These are phyloP conservation scores for Cryptococcus sp. DNA, from an alignment of 1,284 basidiomycete species.

Conservation along the genomic window DNA sequence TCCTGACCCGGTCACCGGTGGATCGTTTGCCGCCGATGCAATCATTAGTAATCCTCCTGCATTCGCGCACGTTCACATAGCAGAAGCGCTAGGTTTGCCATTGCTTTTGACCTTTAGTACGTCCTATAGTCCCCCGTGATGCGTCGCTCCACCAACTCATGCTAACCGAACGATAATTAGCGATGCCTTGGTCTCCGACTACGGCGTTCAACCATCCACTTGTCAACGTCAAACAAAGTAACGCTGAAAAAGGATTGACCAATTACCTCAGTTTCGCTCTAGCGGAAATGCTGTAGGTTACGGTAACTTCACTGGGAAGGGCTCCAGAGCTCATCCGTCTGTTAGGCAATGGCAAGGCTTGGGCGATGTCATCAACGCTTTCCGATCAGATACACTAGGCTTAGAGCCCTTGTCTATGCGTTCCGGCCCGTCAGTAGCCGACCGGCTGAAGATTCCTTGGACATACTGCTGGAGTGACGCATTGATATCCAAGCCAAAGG, in stretches of 20 bases:
- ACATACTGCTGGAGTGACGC: conserved; percentile 70
- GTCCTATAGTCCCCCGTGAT: conserved; percentile 19
- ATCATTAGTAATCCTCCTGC: conserved; percentile 68
- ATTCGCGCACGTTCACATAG: conserved; percentile 66
- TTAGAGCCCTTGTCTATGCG: conserved; percentile 58
- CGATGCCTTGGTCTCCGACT: conserved; percentile 71
- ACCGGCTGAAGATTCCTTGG: conserved; percentile 66
- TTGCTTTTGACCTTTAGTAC: conserved; percentile 63
- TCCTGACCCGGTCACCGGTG: conserved; percentile 56
- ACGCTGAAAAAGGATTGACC: conserved; percentile 60
- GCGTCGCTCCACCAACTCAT: neutral
- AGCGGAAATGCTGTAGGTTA: conserved; percentile 57
- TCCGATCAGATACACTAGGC: conserved; percentile 60
- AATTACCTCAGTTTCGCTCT: conserved; percentile 64
- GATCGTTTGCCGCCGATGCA: conserved; percentile 62
- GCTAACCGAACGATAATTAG: conserved; percentile 41
- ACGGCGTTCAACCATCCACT: conserved; percentile 66
- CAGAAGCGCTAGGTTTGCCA: conserved; percentile 66
- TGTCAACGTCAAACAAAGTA: conserved; percentile 61
- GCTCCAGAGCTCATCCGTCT: too few relatives aligned
- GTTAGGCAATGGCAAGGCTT: conserved; percentile 52
- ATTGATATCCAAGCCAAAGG: conserved; percentile 65
- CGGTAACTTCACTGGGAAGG: too few relatives aligned
- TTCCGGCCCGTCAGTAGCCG: conserved; percentile 61
- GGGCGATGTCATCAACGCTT: conserved; percentile 64